Percentiles rank a stretch among this genome's conserved stretches.
Conservation (phyloP, 139 green algal species). For the Auxenochlorella protothecoides region DNA sequence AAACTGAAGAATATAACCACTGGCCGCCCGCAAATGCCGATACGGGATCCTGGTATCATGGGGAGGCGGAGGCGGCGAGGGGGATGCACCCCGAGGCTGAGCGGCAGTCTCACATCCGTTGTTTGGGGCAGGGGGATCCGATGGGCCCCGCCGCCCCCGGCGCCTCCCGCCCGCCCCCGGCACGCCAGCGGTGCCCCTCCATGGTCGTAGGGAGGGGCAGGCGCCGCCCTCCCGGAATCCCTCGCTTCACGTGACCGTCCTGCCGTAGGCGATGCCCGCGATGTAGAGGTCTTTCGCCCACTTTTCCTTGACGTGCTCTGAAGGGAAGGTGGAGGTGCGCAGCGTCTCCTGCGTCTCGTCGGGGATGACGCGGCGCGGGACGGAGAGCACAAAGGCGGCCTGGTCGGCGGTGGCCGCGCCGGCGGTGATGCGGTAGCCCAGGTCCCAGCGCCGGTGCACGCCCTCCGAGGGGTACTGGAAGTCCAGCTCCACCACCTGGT, state of each 20-base stretch:
- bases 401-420: conserved; percentile 61
- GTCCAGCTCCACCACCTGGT: conserved; percentile 76
- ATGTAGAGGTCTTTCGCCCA: conserved; percentile 84
- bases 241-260: conserved; percentile 49
- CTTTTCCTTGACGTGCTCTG: conserved; percentile 60
- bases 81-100: too few relatives aligned
- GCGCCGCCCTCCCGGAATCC: too few relatives aligned
- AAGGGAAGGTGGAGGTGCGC: conserved; percentile 64
- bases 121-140: too few relatives aligned
- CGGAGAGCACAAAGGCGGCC: conserved; percentile 62
- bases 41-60: too few relatives aligned
- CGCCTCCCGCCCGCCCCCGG: not conserved
- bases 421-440: conserved; percentile 65
- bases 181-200: too few relatives aligned
- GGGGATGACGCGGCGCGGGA: conserved; percentile 39
- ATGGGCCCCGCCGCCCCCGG: too few relatives aligned
- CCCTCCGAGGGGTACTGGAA: conserved; percentile 74
- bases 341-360: conserved; percentile 84
- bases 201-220: too few relatives aligned
- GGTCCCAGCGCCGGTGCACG: conserved; percentile 70
- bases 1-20: too few relatives aligned
- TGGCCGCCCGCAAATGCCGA: too few relatives aligned
- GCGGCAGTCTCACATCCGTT: too few relatives aligned
- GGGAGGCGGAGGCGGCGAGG: too few relatives aligned
- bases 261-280: conserved; percentile 79